Base-by-base conservation (phyloP, 2,329 filamentous ascomycete species). In the Didymella lethalis region DNA sequence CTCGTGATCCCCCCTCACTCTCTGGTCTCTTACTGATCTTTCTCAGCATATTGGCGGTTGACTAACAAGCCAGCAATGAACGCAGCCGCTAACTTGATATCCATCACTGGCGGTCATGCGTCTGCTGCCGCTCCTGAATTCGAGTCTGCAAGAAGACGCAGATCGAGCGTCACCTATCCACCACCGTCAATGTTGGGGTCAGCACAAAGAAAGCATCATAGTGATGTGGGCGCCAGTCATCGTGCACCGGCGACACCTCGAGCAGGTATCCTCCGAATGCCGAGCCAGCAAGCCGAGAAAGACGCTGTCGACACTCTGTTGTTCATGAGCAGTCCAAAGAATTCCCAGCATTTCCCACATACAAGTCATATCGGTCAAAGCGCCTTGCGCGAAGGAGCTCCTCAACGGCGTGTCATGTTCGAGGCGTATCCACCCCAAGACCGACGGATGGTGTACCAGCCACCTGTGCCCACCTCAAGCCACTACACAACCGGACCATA, bases 281-380 rank as follows among this genome's bases (percentile, higher is more conserved):
- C 88, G 0, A 88, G 88, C 55, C 88, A 91, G 63, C 85, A 90
- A 61, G 82, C 81, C 50, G 91, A 95, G 71, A 90, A 93, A 70
- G 91, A 94, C 68, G 91, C 91, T 6, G 87, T 94, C 46, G 91
- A 93, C 71, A 90, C 90, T 0, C 78, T 95, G 25, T 81, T 94
- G 26, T 93, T 93, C 70, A 90, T 95, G 87, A 92, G 90, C 69
- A 91, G 89, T 62, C 90, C 90, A 0, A 88, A 88, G 16, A 90
- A 91, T 74, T 89, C 89, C 0, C 63, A 69, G 43, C 66, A 71
- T 25, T 61, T 73, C 7, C 63, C 74, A 29, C 66, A 73, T 7
- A 62, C 54, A n/a, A 70, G 59, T 31, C 66, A 67, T 29, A 63
- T 68, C 18, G 66, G 66, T 18, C 74, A 68, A 16, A 75, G 70